Evolutionary conservation across 768 basidiomycete genomes (phyloP), one percentile per base, ranked within the genome.

Genomic region (Leucogyrophana mollusca): DNA sequence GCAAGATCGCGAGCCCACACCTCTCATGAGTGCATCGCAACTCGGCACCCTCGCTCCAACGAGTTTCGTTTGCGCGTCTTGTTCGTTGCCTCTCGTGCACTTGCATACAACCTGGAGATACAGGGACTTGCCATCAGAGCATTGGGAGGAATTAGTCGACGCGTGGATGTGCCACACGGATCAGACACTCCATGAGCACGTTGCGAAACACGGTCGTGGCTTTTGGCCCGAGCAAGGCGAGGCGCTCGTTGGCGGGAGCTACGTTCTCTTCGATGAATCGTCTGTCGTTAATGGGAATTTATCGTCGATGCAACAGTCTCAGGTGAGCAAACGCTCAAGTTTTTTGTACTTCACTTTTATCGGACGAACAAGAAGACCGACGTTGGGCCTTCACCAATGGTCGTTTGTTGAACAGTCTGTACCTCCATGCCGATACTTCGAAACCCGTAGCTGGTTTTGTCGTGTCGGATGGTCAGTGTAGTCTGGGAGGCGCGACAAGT

Each of bases 91-190:
- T 9, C 67, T 95, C 25, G 62, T 76, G 10, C 76, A 85, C 30
- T 67, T 76, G 0, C 65, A 79, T 4, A 69, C 66, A 34, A 61
- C 80, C 16, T 51, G 49, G 20, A 70, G 66, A 36, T 98, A 89
- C 64, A 80, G 84, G 32, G 94, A 96, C 60, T 72, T 98, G 10
- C 95, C 95, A 3, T 94, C 90, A 4, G 94, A 97, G 60, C 87
- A 98, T 57, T 98, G 95, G 95, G 87, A 92, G 52, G 95, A 98
- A 63, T 82, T 98, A 13, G 82, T 98, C 16, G 95, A 97, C 52
- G 87, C 94, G 6, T 98, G 95, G 95, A 93, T 98, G 88, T 98
- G 95, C 57, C 95, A 97, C 65, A 65, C 83, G 8, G 93, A 96
- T 58, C 93, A 95, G 69, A 83, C 79, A 34, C 71, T 97, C 40